phyloP scores from a whole-genome alignment of 192 early-diverging fungal genomes.

The Podila epigama region DNA sequence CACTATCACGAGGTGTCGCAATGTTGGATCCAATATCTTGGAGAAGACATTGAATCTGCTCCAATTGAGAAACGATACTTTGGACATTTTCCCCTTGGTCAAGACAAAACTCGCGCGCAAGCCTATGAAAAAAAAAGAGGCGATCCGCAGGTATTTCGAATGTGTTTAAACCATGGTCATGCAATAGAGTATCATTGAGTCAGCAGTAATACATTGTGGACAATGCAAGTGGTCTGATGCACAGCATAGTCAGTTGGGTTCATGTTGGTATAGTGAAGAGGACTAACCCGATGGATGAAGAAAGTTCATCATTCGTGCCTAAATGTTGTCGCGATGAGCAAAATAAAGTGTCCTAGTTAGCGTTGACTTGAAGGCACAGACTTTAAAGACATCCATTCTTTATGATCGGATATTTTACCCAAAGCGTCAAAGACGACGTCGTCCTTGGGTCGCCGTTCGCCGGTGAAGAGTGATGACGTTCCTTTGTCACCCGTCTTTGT shows the following conservation, averaged over 20 bases:
- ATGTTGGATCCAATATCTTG: constrained; percentile 91
- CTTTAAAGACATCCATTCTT: not conserved
- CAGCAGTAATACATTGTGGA: too few species aligned
- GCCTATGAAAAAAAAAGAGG: constrained; percentile 8
- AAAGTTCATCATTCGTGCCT: constrained; percentile 87
- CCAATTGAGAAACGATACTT: constrained; percentile 57
- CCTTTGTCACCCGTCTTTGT: constrained; percentile 94
- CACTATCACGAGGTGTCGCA: constrained; percentile 76
- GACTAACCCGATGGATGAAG: constrained; percentile 71
- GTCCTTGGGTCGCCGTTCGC: constrained; percentile 86
- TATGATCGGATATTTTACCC: constrained; percentile 36
- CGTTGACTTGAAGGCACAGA: not conserved
- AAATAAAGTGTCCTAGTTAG: too few species aligned
- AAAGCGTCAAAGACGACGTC: constrained; percentile 90
- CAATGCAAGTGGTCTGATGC: too few species aligned
- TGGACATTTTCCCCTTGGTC: constrained; percentile 58
- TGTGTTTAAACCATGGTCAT: too few species aligned
- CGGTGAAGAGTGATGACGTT: constrained; percentile 86
- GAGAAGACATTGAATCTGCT: constrained; percentile 83
- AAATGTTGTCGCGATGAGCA: not conserved
- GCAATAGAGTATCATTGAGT: too few species aligned
- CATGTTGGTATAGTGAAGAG: not conserved
- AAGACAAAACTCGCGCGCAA: constrained; percentile 66
- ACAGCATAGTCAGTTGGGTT: not conserved
- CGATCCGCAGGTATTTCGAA: not conserved